Evolutionary conservation across 2,329 filamentous ascomycete genomes (phyloP).

Genomic region (Arthroderma sp.): DNA sequence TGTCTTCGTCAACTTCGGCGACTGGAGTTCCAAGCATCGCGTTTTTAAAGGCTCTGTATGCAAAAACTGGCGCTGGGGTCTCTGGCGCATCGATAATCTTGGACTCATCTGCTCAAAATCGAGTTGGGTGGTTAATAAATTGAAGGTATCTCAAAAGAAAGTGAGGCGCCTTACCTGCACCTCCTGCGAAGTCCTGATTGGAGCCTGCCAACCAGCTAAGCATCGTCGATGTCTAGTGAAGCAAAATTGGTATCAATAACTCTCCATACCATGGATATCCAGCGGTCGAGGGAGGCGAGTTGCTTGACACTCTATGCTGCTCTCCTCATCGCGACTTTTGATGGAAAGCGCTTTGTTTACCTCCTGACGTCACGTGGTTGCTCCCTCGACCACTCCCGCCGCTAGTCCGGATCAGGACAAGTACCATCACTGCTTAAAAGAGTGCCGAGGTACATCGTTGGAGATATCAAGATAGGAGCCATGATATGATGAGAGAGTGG

Average conservation of each 20-base stretch:
- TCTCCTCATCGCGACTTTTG: neutral
- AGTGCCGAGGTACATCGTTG: neutral
- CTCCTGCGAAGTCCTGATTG: slow-evolving; percentile 20
- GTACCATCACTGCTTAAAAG: neutral
- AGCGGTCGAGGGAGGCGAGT: neutral
- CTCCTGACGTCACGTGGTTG: slow-evolving; percentile 1
- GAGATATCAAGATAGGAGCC: neutral
- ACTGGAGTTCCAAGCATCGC: slow-evolving; percentile 44
- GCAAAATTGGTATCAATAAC: neutral
- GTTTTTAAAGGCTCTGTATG: slow-evolving; percentile 53
- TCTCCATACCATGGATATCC: neutral
- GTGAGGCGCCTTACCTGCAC: slow-evolving; percentile 18
- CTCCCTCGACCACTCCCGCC: neutral
- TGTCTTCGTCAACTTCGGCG: slow-evolving; percentile 39
- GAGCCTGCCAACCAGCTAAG: slow-evolving; percentile 25
- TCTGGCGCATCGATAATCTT: slow-evolving; percentile 44
- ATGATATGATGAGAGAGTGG: neutral
- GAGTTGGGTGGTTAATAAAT: slow-evolving; percentile 7
- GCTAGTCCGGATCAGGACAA: neutral
- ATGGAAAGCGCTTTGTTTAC: slow-evolving; percentile 3
- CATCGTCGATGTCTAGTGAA: slow-evolving; percentile 16
- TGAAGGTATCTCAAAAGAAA: slow-evolving; percentile 2
- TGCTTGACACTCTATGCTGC: neutral
- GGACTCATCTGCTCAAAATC: slow-evolving; percentile 7
- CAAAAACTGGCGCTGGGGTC: slow-evolving; percentile 55